These are phyloP conservation scores for Coprinellus aureogranulatus DNA, from an alignment of 768 basidiomycete genomes.

Conservation along the genomic window DNA sequence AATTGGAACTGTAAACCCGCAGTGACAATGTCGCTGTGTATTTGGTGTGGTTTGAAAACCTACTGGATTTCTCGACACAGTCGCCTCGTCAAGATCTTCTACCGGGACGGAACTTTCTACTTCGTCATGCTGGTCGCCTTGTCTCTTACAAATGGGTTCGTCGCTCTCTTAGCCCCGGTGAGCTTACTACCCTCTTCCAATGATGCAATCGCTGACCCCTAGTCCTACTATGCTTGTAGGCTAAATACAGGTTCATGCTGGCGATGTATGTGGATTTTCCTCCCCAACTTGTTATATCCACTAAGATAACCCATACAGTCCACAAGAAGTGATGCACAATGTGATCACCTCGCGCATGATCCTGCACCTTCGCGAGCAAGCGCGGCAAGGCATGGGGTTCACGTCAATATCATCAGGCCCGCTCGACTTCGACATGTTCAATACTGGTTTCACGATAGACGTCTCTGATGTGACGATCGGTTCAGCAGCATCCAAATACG, in stretches of 20 bases:
- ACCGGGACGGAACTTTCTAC: conserved; percentile 10
- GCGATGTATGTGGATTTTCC: conserved; percentile 3
- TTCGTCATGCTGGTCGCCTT: conserved; percentile 5
- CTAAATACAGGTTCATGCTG: conserved; percentile 6
- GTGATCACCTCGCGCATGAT: conserved; percentile 9
- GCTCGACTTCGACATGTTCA: too few relatives aligned
- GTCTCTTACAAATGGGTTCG: conserved; percentile 5
- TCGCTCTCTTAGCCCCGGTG: conserved; percentile 3
- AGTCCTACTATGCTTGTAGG: not conserved
- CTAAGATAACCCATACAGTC: not conserved
- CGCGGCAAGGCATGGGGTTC: conserved; percentile 5
- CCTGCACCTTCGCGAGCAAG: conserved; percentile 10
- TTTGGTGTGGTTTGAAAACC: conserved; percentile 5
- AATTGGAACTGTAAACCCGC: not conserved
- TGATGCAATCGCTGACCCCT: too few relatives aligned
- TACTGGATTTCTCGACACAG: conserved; percentile 6
- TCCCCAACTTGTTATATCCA: not conserved
- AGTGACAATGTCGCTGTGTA: conserved; percentile 5
- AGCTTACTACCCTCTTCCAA: not conserved
- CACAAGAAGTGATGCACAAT: conserved; percentile 10
- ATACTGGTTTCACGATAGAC: too few relatives aligned
- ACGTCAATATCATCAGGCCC: not conserved
- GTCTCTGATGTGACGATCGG: too few relatives aligned
- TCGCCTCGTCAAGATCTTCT: conserved; percentile 4
- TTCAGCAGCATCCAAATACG: too few relatives aligned